Evolutionary conservation across 2,329 filamentous ascomycete species (phyloP), one percentile per base, ranked within the genome.

Genomic region (Exserohilum turcica): DNA sequence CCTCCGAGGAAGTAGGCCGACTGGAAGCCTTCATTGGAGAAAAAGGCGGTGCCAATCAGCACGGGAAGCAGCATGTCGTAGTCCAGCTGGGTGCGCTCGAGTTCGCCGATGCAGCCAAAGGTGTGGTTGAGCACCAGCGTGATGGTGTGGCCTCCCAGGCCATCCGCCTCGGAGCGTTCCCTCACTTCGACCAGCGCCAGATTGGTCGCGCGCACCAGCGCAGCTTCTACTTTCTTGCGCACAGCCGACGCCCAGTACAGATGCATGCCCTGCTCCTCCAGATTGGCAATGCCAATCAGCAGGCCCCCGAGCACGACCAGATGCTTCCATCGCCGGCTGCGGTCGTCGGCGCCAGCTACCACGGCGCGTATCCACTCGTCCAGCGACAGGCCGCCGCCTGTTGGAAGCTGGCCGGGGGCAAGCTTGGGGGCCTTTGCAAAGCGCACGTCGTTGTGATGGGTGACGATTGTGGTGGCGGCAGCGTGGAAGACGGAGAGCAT

Each of bases 241-340:
- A 93, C 80, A 44, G 80, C 74, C 28, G 79, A 76, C 5, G 87
- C 84, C n/a, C 84, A 83, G 53, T 83, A 81, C 39, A 85, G 77
- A 35, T 86, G 82, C 55, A 84, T 80, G 13, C 82, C 73, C 33
- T 73, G 69, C 61, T 74, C 68, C 59, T 76, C 71, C 21, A 72
- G 59, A 32, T 56, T 68, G 3, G 65, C 88, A 67, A 92, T 87
- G 7, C 90, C 91, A 68, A 93, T 82, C 52, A 96, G 75, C 18
- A 96, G 78, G 3, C 91, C 92, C 0, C 87, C 86, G 7, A 96
- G 82, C 5, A 92, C 82, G n/a, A 96, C 79, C 27, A 92, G 75
- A 73, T 96, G 92, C 72, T 91, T 87, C 91, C 91, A 96, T 67
- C 90, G 80, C 15, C 80, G 83, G 27, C 79, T 87, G 63, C 79